A percentile compares a stretch with the other conserved stretches of the same genome.
phyloP scores from a whole-genome alignment of 2,329 filamentous ascomycete species.

The Xylaria sp. region DNA sequence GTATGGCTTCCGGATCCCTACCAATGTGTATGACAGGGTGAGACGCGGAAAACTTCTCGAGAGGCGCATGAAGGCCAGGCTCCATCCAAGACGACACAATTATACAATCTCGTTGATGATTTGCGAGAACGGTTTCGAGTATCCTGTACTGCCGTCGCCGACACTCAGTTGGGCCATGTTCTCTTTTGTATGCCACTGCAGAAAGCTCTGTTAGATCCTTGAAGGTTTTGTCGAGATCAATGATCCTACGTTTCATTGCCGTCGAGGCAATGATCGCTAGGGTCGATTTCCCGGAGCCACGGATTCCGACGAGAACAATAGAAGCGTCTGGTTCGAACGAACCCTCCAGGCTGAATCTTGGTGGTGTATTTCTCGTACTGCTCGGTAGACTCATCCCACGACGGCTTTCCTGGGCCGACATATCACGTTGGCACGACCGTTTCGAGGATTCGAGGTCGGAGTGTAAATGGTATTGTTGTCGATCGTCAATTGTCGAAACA shows the following conservation, averaged over 20 bases:
- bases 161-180: slow-evolving; percentile 71
- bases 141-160: slow-evolving; percentile 72
- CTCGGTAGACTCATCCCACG: slow-evolving; percentile 15
- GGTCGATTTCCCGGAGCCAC: slow-evolving; percentile 80
- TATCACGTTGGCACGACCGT: slow-evolving; percentile 18
- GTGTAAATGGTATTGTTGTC: slow-evolving; percentile 29
- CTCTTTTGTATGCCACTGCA: slow-evolving; percentile 71
- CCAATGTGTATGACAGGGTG: slow-evolving; percentile 79
- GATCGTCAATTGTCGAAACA: slow-evolving; percentile 48
- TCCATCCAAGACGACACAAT: slow-evolving; percentile 81
- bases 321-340: slow-evolving; percentile 71
- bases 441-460: slow-evolving; percentile 27
- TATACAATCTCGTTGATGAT: slow-evolving; percentile 70
- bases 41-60: slow-evolving; percentile 70
- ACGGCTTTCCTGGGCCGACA: slow-evolving; percentile 6
- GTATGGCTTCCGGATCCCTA: slow-evolving; percentile 73
- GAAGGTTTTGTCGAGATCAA: slow-evolving; percentile 77
- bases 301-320: slow-evolving; percentile 77
- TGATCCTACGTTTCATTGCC: slow-evolving; percentile 73
- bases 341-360: slow-evolving; percentile 40
- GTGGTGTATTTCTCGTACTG: slow-evolving; percentile 40
- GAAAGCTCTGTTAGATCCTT: slow-evolving; percentile 71
- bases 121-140: slow-evolving; percentile 67
- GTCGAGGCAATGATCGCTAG: slow-evolving; percentile 80
- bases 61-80: slow-evolving; percentile 67